Percentiles rank a stretch among this genome's conserved stretches.
Evolutionary conservation across 768 basidiomycete genomes (phyloP).

Genomic region (Mycena olivaceomarginata): DNA sequence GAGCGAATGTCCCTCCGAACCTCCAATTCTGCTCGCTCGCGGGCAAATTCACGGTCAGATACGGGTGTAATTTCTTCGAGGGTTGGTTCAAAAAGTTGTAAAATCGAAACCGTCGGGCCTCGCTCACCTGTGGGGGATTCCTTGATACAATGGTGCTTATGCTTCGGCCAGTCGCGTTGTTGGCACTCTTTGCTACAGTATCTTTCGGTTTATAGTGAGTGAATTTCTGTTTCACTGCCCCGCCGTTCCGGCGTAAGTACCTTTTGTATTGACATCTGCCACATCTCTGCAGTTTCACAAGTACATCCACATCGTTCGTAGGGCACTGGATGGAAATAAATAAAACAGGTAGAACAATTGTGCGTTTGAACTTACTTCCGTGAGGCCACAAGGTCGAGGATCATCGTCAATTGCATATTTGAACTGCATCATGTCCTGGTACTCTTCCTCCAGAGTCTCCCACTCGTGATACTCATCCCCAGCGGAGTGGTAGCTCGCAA

Average conservation of each 20-base stretch:
- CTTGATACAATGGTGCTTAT: slow-evolving; percentile 25
- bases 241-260: background rate
- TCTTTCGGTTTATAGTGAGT: slow-evolving; percentile 10
- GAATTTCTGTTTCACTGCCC: no score
- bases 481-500: slow-evolving; percentile 17
- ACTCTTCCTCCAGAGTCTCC: slow-evolving; percentile 30
- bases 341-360: background rate
- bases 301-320: background rate
- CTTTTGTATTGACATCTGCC: slow-evolving; percentile 27
- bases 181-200: slow-evolving; percentile 40
- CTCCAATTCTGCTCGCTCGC: slow-evolving; percentile 24
- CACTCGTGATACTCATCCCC: slow-evolving; percentile 28
- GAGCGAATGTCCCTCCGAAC: slow-evolving; percentile 17
- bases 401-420: slow-evolving; percentile 16
- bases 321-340: slow-evolving; percentile 15
- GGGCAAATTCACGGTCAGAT: slow-evolving; percentile 37
- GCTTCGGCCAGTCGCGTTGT: slow-evolving; percentile 30
- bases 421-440: slow-evolving; percentile 15
- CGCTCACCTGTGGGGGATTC: slow-evolving; percentile 18
- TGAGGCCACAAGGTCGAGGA: slow-evolving; percentile 13
- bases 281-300: slow-evolving; percentile 34
- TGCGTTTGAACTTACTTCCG: background rate
- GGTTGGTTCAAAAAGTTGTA: background rate
- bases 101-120: no score
- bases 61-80: slow-evolving; percentile 27